A percentile compares a stretch with the other conserved stretches of the same genome.
phyloP scores from a whole-genome alignment of 352 stramenopile species.

The Globisporangium alternatum region DNA sequence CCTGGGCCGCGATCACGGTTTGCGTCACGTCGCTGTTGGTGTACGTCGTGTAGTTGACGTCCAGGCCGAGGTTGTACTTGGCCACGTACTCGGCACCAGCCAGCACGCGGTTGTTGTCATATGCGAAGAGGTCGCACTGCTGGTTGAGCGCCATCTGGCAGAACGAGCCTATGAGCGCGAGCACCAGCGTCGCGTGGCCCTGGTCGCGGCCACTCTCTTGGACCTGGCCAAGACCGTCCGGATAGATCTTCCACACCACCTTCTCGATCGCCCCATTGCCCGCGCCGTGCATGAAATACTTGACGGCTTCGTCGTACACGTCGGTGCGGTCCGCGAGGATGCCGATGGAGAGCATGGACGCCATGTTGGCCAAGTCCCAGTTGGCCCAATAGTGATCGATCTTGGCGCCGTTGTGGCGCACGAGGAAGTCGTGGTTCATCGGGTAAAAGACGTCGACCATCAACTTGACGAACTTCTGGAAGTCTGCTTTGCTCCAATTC shows the following conservation, averaged over 20 bases:
- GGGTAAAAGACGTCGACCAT: conserved; percentile 22
- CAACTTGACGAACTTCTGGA: conserved; percentile 16
- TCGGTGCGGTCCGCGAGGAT: conserved; percentile 19
- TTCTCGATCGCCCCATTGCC: conserved; percentile 22
- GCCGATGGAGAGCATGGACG: conserved; percentile 21
- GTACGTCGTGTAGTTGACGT: conserved; percentile 22
- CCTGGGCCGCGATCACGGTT: conserved; percentile 8
- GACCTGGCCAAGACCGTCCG: conserved; percentile 18
- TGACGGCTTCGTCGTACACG: conserved; percentile 18
- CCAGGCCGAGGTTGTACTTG: conserved; percentile 20
- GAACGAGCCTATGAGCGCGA: conserved; percentile 18
- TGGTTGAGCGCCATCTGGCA: conserved; percentile 22
- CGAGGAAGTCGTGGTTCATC: conserved; percentile 25
- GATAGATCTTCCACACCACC: conserved; percentile 16
- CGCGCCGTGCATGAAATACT: conserved; percentile 19
- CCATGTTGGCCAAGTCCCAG: conserved; percentile 25
- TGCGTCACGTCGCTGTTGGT: conserved; percentile 23
- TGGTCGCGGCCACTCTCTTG: conserved; percentile 24
- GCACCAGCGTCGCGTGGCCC: conserved; percentile 16
- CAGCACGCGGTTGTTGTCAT: conserved; percentile 22
- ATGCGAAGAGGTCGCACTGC: conserved; percentile 21
- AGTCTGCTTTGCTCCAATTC: conserved; percentile 9
- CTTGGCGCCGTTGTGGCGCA: conserved; percentile 22
- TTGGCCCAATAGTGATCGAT: conserved; percentile 27
- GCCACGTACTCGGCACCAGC: conserved; percentile 20